A percentile compares a stretch with the other conserved stretches of the same genome.
Conservation (phyloP, 2,329 filamentous ascomycete species). For the Colletotrichum costaricense region DNA sequence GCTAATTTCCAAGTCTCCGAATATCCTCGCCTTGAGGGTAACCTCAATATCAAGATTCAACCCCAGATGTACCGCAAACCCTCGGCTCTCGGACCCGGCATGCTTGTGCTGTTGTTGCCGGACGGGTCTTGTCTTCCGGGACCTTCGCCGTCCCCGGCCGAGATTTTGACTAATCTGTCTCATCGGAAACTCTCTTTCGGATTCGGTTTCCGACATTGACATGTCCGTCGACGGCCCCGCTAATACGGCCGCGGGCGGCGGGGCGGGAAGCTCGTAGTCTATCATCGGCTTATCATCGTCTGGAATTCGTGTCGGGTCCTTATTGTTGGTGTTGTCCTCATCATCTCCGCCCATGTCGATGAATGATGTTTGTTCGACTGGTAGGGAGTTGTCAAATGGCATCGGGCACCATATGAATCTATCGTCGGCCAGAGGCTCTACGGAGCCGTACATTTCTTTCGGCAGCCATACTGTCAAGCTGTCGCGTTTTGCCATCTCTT, state of each 20-base stretch:
- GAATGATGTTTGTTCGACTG: constrained; percentile 29
- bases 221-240: not conserved
- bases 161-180: constrained; percentile 2
- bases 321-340: not conserved
- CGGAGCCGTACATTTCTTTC: constrained; percentile 31
- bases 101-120: not conserved
- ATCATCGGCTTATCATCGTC: not conserved
- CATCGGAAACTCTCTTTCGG: constrained; percentile 6
- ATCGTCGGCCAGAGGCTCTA: constrained; percentile 27
- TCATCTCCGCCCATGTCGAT: constrained; percentile 16
- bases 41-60: constrained; percentile 28
- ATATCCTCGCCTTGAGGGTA: constrained; percentile 19
- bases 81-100: not conserved
- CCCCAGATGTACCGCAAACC: constrained; percentile 20
- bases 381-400: constrained; percentile 27
- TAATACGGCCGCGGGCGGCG: not conserved
- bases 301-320: too few species aligned
- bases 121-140: not conserved
- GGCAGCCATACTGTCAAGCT: constrained; percentile 30
- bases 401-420: constrained; percentile 30
- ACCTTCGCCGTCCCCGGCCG: not conserved
- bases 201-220: constrained; percentile 15
- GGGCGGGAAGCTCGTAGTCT: not conserved
- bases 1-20: constrained; percentile 22
- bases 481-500: constrained; percentile 18